phyloP scores from a whole-genome alignment of 352 stramenopile species.

The Thraustotheca clavata region DNA sequence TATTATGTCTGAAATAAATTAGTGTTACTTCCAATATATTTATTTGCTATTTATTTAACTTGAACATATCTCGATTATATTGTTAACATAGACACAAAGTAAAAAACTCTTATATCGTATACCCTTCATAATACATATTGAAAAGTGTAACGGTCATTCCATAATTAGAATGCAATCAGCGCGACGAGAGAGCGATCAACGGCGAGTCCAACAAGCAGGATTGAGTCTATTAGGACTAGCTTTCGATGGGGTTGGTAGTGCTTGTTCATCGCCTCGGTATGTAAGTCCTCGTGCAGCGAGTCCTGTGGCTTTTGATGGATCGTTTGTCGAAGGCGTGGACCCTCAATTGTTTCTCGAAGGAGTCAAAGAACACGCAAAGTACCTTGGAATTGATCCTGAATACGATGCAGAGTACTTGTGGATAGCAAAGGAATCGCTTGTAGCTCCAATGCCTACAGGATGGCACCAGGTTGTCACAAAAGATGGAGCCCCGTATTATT shows the following conservation, averaged over 20 bases:
- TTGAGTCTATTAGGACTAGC: slow-evolving; percentile 14
- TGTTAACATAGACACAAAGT: too few relatives aligned
- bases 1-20: too few relatives aligned
- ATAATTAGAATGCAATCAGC: too few relatives aligned
- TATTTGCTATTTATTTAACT: too few relatives aligned
- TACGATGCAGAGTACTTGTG: slow-evolving; percentile 51
- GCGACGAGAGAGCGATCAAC: slow-evolving; percentile 13
- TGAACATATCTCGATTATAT: too few relatives aligned
- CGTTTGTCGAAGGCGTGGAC: slow-evolving; percentile 41
- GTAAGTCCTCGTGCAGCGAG: neutral
- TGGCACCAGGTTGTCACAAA: slow-evolving; percentile 61
- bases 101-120: too few relatives aligned
- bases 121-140: too few relatives aligned
- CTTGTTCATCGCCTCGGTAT: neutral
- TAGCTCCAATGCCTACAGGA: slow-evolving; percentile 53
- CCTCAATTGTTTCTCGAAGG: slow-evolving; percentile 64
- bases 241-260: neutral
- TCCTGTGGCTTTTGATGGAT: neutral
- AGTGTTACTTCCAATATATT: too few relatives aligned
- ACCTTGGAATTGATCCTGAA: slow-evolving; percentile 55
- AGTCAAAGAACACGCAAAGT: slow-evolving; percentile 59
- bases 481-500: slow-evolving; percentile 65
- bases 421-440: slow-evolving; percentile 65
- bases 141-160: too few relatives aligned
- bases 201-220: slow-evolving; percentile 3